Evolutionary conservation across 352 stramenopile genomes (phyloP).

Genomic region (Globisporangium iwayamae): DNA sequence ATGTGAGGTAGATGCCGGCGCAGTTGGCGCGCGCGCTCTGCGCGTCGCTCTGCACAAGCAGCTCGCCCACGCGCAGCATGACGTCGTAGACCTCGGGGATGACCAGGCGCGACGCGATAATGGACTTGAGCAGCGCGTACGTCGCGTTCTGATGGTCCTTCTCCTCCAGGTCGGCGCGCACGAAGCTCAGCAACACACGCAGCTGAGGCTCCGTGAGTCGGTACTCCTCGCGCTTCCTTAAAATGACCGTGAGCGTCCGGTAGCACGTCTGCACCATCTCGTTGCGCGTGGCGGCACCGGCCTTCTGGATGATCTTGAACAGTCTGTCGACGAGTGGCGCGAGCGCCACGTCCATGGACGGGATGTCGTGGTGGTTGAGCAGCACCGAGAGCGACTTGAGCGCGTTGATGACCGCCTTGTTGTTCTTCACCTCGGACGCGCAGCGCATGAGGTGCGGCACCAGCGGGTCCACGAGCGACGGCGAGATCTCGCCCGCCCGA

Average conservation of each 20-base stretch:
- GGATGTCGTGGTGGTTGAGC: conserved; percentile 83
- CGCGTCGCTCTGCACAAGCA: conserved; percentile 92
- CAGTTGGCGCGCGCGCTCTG: conserved; percentile 81
- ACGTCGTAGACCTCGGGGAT: conserved; percentile 96
- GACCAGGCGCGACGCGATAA: conserved; percentile 88
- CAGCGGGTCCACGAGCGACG: conserved; percentile 88
- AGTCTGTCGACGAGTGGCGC: conserved; percentile 86
- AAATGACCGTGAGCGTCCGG: conserved; percentile 88
- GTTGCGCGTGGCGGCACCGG: conserved; percentile 88
- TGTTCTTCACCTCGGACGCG: conserved; percentile 89
- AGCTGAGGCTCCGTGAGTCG: conserved; percentile 70
- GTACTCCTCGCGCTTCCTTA: conserved; percentile 63
- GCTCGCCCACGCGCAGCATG: conserved; percentile 92
- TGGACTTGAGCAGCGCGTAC: conserved; percentile 91
- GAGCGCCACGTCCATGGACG: conserved; percentile 82
- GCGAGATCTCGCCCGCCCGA: conserved; percentile 23
- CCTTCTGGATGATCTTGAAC: conserved; percentile 90
- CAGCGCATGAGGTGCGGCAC: conserved; percentile 91
- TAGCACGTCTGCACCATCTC: conserved; percentile 96
- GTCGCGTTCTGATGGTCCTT: conserved; percentile 95
- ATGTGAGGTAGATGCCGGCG: conserved; percentile 81
- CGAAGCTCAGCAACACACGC: conserved; percentile 88
- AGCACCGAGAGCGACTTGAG: conserved; percentile 91
- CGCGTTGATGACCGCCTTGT: conserved; percentile 88
- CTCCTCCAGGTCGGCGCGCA: conserved; percentile 90